phyloP scores from a whole-genome alignment of 1,284 basidiomycete genomes.

The Ceratorhiza oryzae-sativae region DNA sequence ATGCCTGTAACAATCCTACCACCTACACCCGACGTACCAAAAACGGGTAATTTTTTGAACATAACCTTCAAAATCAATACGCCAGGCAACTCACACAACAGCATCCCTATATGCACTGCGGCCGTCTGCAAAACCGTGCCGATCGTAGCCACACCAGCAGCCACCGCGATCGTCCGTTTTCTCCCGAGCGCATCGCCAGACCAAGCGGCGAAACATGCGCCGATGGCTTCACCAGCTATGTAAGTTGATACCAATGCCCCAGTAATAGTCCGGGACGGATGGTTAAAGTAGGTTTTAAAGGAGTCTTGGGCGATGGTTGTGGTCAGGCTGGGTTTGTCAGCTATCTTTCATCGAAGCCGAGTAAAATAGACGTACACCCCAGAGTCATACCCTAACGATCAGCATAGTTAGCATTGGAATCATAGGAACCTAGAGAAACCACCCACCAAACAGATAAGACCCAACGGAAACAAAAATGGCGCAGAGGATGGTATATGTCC shows the following conservation, averaged over 20 bases:
- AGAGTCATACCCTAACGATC: conserved; percentile 15
- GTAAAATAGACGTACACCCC: conserved; percentile 7
- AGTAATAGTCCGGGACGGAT: conserved; percentile 7
- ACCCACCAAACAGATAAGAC: conserved; percentile 25
- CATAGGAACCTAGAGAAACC: background rate
- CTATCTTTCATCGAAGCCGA: background rate
- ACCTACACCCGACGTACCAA: too few species aligned
- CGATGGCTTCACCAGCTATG: conserved; percentile 30
- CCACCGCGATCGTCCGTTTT: conserved; percentile 18
- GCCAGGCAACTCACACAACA: conserved; percentile 19
- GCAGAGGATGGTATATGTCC: conserved; percentile 20
- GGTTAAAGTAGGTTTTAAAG: conserved; percentile 26
- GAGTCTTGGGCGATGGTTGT: conserved; percentile 34
- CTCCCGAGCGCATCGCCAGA: conserved; percentile 20
- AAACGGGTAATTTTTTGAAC: too few species aligned
- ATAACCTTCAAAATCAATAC: too few species aligned
- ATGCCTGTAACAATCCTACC: conserved; percentile 33
- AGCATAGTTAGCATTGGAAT: background rate
- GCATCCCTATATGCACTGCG: conserved; percentile 30
- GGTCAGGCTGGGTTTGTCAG: conserved; percentile 6
- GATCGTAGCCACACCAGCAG: conserved; percentile 8
- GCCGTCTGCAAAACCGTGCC: conserved; percentile 19
- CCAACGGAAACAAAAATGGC: conserved; percentile 32
- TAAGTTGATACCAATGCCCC: conserved; percentile 29
- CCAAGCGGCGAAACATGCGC: conserved; percentile 29